Percentiles rank a stretch among this genome's conserved stretches.
Evolutionary conservation across 768 basidiomycete genomes (phyloP).

Genomic region (Neoboletus magnificus): DNA sequence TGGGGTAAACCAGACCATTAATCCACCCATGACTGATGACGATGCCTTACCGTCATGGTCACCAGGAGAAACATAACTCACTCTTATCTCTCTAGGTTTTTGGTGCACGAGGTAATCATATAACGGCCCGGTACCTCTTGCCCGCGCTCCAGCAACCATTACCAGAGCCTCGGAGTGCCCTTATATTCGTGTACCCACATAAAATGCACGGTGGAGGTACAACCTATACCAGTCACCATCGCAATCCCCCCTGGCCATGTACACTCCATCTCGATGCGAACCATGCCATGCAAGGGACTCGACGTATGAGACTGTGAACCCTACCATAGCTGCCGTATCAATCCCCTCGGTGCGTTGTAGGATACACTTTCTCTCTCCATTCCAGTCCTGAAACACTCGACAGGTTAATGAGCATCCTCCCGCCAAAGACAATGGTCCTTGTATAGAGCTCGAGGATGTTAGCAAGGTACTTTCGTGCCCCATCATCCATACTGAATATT

Average conservation of each 20-base stretch:
- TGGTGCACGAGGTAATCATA: no score
- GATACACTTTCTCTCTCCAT: background rate
- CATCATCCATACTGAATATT: background rate
- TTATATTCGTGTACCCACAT: background rate
- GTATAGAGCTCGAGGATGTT: background rate
- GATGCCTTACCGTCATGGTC: no score
- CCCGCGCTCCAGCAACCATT: no score
- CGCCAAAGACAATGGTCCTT: background rate
- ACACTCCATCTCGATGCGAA: no score
- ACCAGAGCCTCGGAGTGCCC: no score
- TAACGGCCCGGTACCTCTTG: no score
- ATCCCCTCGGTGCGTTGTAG: background rate
- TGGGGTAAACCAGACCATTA: no score
- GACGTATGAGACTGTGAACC: background rate
- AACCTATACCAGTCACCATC: background rate
- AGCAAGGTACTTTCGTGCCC: background rate
- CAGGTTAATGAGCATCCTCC: background rate
- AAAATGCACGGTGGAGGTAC: background rate
- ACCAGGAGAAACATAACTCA: no score
- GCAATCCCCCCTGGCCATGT: background rate
- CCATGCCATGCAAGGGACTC: background rate
- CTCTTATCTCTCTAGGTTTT: no score
- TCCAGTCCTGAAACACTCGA: background rate
- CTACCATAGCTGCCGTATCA: no score
- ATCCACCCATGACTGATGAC: no score